Evolutionary conservation across 73 alveolate species (phyloP).

Genomic region (Paramecium bursaria): DNA sequence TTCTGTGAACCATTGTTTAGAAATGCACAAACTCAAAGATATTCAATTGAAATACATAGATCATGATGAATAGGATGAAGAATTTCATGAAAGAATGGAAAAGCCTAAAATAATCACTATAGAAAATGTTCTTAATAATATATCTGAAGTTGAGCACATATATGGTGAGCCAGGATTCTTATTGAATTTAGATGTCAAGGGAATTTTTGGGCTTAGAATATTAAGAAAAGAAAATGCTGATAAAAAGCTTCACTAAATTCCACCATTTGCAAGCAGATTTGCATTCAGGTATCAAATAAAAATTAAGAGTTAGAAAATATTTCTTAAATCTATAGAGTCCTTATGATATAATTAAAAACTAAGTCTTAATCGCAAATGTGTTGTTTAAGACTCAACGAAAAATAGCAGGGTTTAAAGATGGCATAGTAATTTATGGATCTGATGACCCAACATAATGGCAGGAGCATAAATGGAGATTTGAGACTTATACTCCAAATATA

Average conservation of each 20-base stretch:
- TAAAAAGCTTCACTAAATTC: neutral
- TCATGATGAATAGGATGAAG: constrained; percentile 4
- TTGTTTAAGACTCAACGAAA: neutral
- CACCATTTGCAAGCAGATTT: neutral
- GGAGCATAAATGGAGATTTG: constrained; percentile 41
- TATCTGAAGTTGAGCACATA: neutral
- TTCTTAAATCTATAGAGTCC: neutral
- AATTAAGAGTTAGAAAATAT: neutral
- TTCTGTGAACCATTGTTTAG: constrained; percentile 7
- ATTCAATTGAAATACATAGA: constrained; percentile 13
- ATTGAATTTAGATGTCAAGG: constrained; percentile 36
- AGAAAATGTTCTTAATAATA: neutral
- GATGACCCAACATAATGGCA: neutral
- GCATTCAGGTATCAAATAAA: constrained; percentile 16
- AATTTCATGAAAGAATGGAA: constrained; percentile 1
- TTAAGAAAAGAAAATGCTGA: constrained; percentile 25
- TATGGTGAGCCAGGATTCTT: neutral
- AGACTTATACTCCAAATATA: constrained; percentile 46
- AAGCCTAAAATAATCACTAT: too few relatives aligned
- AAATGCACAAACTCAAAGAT: neutral
- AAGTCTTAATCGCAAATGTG: neutral
- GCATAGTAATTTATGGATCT: constrained; percentile 12
- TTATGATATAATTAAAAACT: neutral
- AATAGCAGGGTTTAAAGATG: constrained; percentile 17
- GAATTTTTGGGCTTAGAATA: constrained; percentile 29